Evolutionary conservation across 495 filamentous ascomycete genomes (phyloP).

Genomic region (Astrocystis sublimbata): DNA sequence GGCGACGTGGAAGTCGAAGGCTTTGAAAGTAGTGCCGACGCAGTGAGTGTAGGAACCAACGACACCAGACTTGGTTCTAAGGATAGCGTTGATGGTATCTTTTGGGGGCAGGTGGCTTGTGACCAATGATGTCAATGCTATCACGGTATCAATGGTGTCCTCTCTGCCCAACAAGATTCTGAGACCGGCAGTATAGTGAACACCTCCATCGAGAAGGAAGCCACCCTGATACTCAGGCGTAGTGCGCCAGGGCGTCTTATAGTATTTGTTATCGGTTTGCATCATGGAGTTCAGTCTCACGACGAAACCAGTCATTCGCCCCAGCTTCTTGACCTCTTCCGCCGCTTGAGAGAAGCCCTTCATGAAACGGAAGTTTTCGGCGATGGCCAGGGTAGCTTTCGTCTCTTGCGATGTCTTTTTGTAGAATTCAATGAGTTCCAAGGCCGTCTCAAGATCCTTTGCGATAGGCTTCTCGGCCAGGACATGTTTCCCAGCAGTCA

Average conservation of each 20-base stretch:
- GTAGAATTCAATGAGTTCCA: conserved; percentile 64
- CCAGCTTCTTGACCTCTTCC: conserved; percentile 59
- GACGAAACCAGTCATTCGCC: conserved; percentile 64
- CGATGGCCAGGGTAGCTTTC: conserved; percentile 62
- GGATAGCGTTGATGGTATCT: conserved; percentile 70
- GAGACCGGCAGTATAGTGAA: conserved; percentile 68
- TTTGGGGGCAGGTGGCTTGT: conserved; percentile 67
- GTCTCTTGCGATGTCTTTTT: conserved; percentile 44
- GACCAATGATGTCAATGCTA: conserved; percentile 60
- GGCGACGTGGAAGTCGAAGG: conserved; percentile 50
- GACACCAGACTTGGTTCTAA: conserved; percentile 61
- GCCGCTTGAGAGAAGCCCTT: conserved; percentile 58
- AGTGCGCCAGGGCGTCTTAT: conserved; percentile 73
- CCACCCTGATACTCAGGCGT: conserved; percentile 72
- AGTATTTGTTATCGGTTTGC: conserved; percentile 45
- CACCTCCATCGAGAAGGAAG: conserved; percentile 75
- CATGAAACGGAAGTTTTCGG: conserved; percentile 75
- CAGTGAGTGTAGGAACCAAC: conserved; percentile 61
- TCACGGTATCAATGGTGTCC: conserved; percentile 50
- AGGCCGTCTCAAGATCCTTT: conserved; percentile 61
- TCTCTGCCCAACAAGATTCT: conserved; percentile 59
- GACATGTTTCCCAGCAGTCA: conserved; percentile 75
- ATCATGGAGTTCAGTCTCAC: conserved; percentile 58
- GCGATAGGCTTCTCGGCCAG: conserved; percentile 83
- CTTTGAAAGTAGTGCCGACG: conserved; percentile 63